Base-by-base conservation (phyloP, 116 monocot genomes). In the Cymodocea nodosa region DNA sequence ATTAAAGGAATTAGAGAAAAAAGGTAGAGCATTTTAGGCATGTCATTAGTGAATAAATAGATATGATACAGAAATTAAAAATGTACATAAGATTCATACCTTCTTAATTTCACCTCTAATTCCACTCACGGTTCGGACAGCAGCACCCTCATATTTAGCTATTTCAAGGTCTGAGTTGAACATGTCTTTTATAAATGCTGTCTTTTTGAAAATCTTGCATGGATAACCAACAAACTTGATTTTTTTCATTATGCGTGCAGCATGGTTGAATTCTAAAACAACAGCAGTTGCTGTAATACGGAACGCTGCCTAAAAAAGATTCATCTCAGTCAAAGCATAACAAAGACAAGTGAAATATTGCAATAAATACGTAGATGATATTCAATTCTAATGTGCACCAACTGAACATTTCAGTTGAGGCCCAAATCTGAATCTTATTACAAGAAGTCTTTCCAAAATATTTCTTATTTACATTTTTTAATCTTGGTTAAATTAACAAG, bases 101-200 rank as follows among this genome's bases (percentile, higher is more conserved):
- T 73, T 73, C 65, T 73, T 73, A 30, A 73, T 66, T 44, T 73
- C 73, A 17, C 73, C 73, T 19, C 73, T 50, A 60, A 73, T 73
- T 35, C 66, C 66, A 66, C 73, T 73, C 39, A 67, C 73, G 23
- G 66, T 73, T 53, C 75, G 76, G 60, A 97, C 70, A 52, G 91
- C 80, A 17, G 97, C 88, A 84, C 97, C 97, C 82, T 97, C 91
- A 75, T 84, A 97, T 73, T 77, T 90, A 57, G 91, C 91, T 66
- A 97, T 80, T 71, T 97, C 97, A 40, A 97, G 76, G 76, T 90
- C 84, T 64, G 97, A 91, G 66, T 88, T 97, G 56, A 97, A 97
- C 97, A 97, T 97, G 73, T 85, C 88, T 66, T 88, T 89, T 44
- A 97, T 84, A 52, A 97, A 70, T 35, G 97, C 97, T 10, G 97